phyloP scores from a whole-genome alignment of 139 green algal species.

The Chlorella sp. region DNA sequence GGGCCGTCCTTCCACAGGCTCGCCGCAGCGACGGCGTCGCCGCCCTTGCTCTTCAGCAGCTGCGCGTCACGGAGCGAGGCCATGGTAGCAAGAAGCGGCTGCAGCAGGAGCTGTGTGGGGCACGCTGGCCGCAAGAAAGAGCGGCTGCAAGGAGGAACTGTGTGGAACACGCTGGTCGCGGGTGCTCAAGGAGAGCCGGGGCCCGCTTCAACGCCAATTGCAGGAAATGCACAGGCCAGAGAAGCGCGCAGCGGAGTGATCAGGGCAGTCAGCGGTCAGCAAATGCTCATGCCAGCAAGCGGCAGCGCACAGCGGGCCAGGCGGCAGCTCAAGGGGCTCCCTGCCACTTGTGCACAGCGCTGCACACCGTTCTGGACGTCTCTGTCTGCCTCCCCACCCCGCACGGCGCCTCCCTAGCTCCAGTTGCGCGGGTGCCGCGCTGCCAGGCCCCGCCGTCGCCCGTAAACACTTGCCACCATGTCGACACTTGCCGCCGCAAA shows the following conservation, averaged over 20 bases:
- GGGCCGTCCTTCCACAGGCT: conserved; percentile 29
- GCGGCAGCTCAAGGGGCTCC: too few relatives aligned
- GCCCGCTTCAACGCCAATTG: background rate
- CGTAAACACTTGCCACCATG: background rate
- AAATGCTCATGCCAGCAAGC: too few relatives aligned
- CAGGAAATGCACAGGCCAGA: too few relatives aligned
- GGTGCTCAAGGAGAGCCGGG: background rate
- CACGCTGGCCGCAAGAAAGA: background rate
- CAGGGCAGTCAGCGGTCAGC: too few relatives aligned
- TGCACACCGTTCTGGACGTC: too few relatives aligned
- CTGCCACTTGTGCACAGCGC: too few relatives aligned
- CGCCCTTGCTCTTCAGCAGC: background rate
- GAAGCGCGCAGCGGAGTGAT: too few relatives aligned
- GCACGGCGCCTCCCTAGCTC: too few relatives aligned
- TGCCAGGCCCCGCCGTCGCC: background rate
- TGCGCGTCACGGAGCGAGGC: background rate
- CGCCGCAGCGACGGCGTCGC: background rate
- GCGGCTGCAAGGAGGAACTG: background rate
- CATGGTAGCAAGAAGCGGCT: background rate
- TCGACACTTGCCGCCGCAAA: conserved; percentile 26
- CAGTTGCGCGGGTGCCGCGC: too few relatives aligned
- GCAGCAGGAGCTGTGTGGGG: too few relatives aligned
- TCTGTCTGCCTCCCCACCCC: too few relatives aligned
- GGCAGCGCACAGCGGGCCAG: too few relatives aligned
- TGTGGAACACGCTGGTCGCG: background rate